phyloP scores from a whole-genome alignment of 345 rosid species.

The Camelina sativa region DNA sequence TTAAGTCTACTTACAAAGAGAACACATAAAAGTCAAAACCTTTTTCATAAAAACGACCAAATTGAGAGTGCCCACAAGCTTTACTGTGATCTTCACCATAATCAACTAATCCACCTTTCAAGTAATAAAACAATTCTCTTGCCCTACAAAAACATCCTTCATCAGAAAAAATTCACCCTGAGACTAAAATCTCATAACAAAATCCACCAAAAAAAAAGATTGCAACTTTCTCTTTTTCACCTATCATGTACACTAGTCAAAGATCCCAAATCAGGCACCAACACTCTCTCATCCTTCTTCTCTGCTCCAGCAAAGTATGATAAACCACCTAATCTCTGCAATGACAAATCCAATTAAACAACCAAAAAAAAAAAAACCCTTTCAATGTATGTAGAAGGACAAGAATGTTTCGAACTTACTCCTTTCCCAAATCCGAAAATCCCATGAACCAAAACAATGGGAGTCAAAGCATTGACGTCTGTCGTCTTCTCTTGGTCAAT shows the following conservation, averaged over 20 bases:
- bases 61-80: conserved; percentile 88
- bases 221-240: conserved; percentile 36
- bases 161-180: neutral
- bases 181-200: conserved; percentile 25
- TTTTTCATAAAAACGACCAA: conserved; percentile 78
- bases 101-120: conserved; percentile 95
- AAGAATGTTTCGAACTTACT: conserved; percentile 42
- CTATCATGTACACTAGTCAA: conserved; percentile 88
- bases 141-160: conserved; percentile 57
- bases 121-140: conserved; percentile 87
- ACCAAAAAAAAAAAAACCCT: neutral
- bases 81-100: conserved; percentile 94
- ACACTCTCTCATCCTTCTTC: conserved; percentile 92
- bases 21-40: conserved; percentile 49
- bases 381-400: neutral
- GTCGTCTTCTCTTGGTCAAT: conserved; percentile 39
- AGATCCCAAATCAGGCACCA: conserved; percentile 98
- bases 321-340: conserved; percentile 83
- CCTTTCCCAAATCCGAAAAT: conserved; percentile 99
- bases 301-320: conserved; percentile 99
- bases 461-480: conserved; percentile 58
- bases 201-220: conserved; percentile 12
- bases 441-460: conserved; percentile 94
- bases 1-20: neutral
- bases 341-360: conserved; percentile 19